Conservation (phyloP, 495 filamentous ascomycete genomes). For the Neurospora discreta region DNA sequence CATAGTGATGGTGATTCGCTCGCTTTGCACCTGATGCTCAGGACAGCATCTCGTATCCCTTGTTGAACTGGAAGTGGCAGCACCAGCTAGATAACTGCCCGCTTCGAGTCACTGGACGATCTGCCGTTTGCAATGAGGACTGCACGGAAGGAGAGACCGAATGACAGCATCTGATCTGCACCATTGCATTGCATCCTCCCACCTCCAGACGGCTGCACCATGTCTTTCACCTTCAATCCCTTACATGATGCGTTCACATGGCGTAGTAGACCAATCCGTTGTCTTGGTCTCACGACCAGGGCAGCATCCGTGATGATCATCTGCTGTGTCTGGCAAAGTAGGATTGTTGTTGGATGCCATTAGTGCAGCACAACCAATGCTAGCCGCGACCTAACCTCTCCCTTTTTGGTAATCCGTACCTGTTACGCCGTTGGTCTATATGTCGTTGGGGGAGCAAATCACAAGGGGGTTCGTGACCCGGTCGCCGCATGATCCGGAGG, state of each 20-base stretch:
- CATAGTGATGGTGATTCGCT: not conserved
- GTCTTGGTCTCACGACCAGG: not conserved
- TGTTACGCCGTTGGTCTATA: not conserved
- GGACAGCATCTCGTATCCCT: not conserved
- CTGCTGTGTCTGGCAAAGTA: not conserved
- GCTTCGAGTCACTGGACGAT: not conserved
- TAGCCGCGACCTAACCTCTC: not conserved
- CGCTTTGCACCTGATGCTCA: not conserved
- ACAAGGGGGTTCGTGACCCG: not conserved
- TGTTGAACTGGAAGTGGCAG: not conserved
- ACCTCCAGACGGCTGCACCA: not conserved
- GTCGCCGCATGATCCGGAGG: not conserved
- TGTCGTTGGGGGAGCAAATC: not conserved
- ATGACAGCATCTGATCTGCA: not conserved
- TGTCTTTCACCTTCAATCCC: not conserved
- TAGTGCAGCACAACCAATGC: not conserved
- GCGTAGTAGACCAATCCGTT: not conserved
- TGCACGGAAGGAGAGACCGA: not conserved
- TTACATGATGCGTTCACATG: not conserved
- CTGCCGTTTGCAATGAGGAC: not conserved
- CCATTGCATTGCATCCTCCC: not conserved
- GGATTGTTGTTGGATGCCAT: not conserved
- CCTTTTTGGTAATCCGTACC: not conserved
- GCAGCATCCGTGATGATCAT: not conserved
- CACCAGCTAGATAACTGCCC: not conserved